Conservation (phyloP, 2,329 filamentous ascomycete species). For the Fusarium brachygibbosum region DNA sequence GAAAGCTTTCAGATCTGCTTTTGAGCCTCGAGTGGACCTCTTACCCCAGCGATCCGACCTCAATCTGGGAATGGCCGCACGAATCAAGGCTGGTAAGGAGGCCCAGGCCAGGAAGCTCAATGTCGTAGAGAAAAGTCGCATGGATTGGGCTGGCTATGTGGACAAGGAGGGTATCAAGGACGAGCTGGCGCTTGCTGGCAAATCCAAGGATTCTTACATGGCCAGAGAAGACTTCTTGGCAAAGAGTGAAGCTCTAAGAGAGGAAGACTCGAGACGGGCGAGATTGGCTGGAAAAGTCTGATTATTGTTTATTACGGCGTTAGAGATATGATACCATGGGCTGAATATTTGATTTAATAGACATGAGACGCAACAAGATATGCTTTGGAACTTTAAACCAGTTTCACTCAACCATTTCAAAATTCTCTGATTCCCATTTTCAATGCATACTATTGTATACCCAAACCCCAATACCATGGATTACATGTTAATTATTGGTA, state of each 20-base stretch:
- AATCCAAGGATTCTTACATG: slow-evolving; percentile 74
- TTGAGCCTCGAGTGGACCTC: slow-evolving; percentile 68
- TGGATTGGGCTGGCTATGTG: slow-evolving; percentile 80
- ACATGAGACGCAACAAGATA: background rate
- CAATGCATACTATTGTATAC: too few species aligned
- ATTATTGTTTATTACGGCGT: slow-evolving; percentile 34
- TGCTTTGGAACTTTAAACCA: background rate
- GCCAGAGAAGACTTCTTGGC: slow-evolving; percentile 75
- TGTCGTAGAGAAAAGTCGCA: slow-evolving; percentile 78
- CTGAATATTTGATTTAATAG: slow-evolving; percentile 10
- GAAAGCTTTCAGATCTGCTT: slow-evolving; percentile 71
- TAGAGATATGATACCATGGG: slow-evolving; percentile 49
- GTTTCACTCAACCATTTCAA: background rate
- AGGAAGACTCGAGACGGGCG: slow-evolving; percentile 70
- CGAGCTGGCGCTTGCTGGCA: slow-evolving; percentile 74
- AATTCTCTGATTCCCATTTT: too few species aligned
- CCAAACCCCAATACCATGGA: too few species aligned
- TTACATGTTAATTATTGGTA: too few species aligned
- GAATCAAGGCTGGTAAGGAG: slow-evolving; percentile 62
- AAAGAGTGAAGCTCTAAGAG: slow-evolving; percentile 72
- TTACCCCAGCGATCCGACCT: slow-evolving; percentile 66
- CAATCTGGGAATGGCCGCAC: slow-evolving; percentile 67
- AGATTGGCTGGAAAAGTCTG: slow-evolving; percentile 59
- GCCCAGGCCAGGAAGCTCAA: slow-evolving; percentile 74
- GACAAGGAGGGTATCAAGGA: slow-evolving; percentile 79